Evolutionary conservation across 345 rosid genomes (phyloP), one percentile per base, ranked within the genome.

Genomic region (Hibiscus trionum): DNA sequence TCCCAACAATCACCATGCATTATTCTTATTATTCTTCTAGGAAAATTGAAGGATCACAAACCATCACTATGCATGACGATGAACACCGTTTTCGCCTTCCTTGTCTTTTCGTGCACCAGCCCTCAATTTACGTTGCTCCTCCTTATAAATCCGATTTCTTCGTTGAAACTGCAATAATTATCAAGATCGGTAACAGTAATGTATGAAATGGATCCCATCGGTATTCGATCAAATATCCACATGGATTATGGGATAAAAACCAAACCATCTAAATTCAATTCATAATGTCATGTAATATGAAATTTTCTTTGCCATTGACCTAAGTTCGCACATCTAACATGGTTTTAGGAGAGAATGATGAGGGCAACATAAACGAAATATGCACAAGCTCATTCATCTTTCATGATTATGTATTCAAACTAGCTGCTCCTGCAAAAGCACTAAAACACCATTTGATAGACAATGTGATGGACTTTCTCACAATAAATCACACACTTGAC

Each of bases 81-180:
- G 79, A 79, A 75, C 69, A 10, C 76, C 87, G 47, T 82, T 91
- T 24, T 69, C 91, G 1, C 73, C 89, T 0, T 82, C 86, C 69
- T 82, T 86, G 50, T 24, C 82, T 73, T 88, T 89, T 60, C 82
- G 85, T 0, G 88, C 80, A 49, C 93, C 97, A n/a, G 98, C 93
- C 66, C 97, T 81, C 72, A 91, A 75, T 72, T 90, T 89, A n/a
- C 97, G 97, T 81, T 94, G 93, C 82, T 94, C 98, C 53, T 49
- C 53, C 53, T 49, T 49, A 14, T 49, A 49, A 68, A 95, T 87
- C 52, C 96, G 84, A 75, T 95, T 95, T 80, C 99, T 89, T 64
- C 99, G 82, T 73, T 90, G 91, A 77, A 92, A 95, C 97, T 90
- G 91, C 74, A 80, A 77, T 27, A 75, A 44, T 56, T 19, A 26